Conservation (phyloP, 495 filamentous ascomycete species). For the Evernia prunastri region DNA sequence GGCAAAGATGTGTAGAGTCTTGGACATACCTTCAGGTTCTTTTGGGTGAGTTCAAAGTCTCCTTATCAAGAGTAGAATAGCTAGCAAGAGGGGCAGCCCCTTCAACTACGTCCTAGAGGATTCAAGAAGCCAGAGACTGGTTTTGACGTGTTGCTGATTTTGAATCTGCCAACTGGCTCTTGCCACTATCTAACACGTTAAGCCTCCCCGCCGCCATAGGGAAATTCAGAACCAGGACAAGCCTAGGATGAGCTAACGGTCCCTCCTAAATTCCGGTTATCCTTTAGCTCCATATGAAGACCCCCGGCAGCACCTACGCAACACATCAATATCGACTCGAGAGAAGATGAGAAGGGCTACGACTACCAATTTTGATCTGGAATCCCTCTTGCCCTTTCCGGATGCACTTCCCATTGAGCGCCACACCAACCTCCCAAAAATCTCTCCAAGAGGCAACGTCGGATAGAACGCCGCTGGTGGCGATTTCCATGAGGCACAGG, state of each 20-base stretch:
- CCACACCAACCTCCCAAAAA: background rate
- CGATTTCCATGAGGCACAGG: background rate
- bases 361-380: background rate
- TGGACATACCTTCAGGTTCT: too few relatives aligned
- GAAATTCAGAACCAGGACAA: too few relatives aligned
- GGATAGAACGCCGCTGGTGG: background rate
- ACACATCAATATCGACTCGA: background rate
- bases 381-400: background rate
- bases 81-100: too few relatives aligned
- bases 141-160: too few relatives aligned
- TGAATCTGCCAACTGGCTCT: too few relatives aligned
- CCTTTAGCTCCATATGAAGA: background rate
- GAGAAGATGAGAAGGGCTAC: background rate
- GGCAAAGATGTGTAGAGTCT: too few relatives aligned
- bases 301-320: background rate
- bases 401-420: background rate
- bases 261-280: background rate
- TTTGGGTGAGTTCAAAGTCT: too few relatives aligned
- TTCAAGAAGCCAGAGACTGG: too few relatives aligned
- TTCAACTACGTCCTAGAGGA: too few relatives aligned
- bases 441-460: background rate
- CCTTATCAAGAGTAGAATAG: too few relatives aligned
- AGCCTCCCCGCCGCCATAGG: too few relatives aligned
- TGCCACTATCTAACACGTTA: too few relatives aligned
- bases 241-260: background rate